A percentile compares a stretch with the other conserved stretches of the same genome.
Evolutionary conservation across 768 basidiomycete genomes (phyloP).

Genomic region (Lactarius indigo): DNA sequence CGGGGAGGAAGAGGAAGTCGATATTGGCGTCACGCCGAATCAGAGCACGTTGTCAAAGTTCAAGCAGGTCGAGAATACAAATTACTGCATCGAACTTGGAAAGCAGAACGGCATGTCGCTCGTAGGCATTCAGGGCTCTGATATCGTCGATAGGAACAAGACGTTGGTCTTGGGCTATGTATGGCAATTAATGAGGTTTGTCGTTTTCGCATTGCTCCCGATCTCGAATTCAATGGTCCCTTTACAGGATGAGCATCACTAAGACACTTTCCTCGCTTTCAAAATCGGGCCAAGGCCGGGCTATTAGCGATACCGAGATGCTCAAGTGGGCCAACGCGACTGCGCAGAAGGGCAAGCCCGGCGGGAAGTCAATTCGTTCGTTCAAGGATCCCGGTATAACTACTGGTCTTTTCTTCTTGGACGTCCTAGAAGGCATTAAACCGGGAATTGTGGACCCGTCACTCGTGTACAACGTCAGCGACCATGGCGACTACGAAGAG

Average conservation of each 20-base stretch:
- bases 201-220: neutral
- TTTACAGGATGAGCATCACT: constrained; percentile 73
- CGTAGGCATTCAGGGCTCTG: constrained; percentile 96
- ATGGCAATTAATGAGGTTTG: constrained; percentile 95
- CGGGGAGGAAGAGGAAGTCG: constrained; percentile 71
- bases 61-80: constrained; percentile 98
- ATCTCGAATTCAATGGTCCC: neutral
- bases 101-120: constrained; percentile 92
- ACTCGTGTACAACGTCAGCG: constrained; percentile 62
- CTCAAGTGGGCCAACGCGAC: constrained; percentile 94
- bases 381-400: constrained; percentile 93
- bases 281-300: constrained; percentile 64
- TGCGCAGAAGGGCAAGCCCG: constrained; percentile 65
- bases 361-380: constrained; percentile 67
- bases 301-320: constrained; percentile 89
- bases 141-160: constrained; percentile 91
- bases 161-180: constrained; percentile 94
- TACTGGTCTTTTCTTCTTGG: constrained; percentile 89
- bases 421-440: constrained; percentile 84
- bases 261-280: constrained; percentile 82
- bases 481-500: constrained; percentile 74
- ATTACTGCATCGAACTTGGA: constrained; percentile 90
- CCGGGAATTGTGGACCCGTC: constrained; percentile 94
- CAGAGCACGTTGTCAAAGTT: constrained; percentile 87
- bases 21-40: constrained; percentile 79